Evolutionary conservation across 2,329 filamentous ascomycete species (phyloP).

Genomic region (Cordyceps cicadae): DNA sequence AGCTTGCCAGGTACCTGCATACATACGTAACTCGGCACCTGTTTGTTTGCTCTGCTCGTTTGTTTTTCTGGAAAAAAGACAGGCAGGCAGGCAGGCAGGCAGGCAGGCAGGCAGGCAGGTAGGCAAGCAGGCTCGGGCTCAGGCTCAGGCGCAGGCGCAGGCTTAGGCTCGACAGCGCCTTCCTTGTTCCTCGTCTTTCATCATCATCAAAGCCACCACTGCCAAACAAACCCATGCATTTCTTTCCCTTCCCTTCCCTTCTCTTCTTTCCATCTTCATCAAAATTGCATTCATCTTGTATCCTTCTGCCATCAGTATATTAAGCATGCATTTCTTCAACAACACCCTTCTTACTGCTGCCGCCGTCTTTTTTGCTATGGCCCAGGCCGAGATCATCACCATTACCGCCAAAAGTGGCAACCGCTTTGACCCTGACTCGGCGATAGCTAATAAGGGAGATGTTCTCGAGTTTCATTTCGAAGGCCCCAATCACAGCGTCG

Average conservation of each 20-base stretch:
- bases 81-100: too few relatives aligned
- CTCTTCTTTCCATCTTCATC: not conserved
- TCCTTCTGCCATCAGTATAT: not conserved
- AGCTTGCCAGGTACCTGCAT: not conserved
- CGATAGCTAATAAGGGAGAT: slow-evolving; percentile 26
- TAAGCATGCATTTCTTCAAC: slow-evolving; percentile 24
- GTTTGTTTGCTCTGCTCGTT: not conserved
- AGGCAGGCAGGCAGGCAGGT: too few relatives aligned
- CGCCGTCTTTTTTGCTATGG: slow-evolving; percentile 19
- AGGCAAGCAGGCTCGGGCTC: too few relatives aligned
- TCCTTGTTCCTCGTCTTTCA: too few relatives aligned
- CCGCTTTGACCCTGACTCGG: slow-evolving; percentile 26
- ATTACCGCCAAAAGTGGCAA: slow-evolving; percentile 26
- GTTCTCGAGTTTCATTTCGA: slow-evolving; percentile 30
- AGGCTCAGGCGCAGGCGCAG: too few relatives aligned
- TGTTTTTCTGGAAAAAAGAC: too few relatives aligned
- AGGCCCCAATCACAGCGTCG: slow-evolving; percentile 30
- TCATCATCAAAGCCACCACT: too few relatives aligned
- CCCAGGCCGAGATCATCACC: slow-evolving; percentile 24
- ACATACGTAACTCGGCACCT: too few relatives aligned
- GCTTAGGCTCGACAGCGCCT: too few relatives aligned
- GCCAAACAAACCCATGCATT: too few relatives aligned
- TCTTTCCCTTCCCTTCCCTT: not conserved
- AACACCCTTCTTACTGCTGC: slow-evolving; percentile 18
- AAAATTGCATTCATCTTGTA: not conserved